A percentile compares a stretch with the other conserved stretches of the same genome.
Evolutionary conservation across 75 land plant species (phyloP).

Genomic region (Pinus taeda): DNA sequence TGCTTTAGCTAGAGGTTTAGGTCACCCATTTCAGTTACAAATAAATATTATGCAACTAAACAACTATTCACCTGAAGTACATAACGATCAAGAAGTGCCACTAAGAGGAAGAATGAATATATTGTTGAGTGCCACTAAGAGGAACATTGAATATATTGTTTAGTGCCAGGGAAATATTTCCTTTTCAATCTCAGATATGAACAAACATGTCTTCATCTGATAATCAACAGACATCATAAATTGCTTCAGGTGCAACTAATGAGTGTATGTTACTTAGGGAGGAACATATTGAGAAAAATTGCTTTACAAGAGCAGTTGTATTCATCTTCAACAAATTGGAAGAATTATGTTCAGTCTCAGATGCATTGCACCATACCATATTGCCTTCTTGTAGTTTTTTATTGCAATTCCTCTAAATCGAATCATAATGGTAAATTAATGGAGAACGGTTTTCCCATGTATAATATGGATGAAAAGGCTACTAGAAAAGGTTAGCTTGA

Average conservation of each 20-base stretch:
- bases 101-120: neutral
- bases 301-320: neutral
- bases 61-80: neutral
- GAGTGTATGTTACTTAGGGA: too few relatives aligned
- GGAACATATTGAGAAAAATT: neutral
- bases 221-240: too few relatives aligned
- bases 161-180: too few relatives aligned
- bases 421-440: neutral
- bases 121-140: neutral
- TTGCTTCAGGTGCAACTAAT: too few relatives aligned
- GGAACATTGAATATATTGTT: neutral
- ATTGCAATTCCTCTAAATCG: neutral
- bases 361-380: neutral
- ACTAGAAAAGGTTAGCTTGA: neutral
- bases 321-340: neutral
- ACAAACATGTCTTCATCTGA: too few relatives aligned
- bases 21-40: neutral
- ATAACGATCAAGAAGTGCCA: neutral
- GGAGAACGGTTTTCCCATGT: neutral
- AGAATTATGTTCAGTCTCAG: neutral
- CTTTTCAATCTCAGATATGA: too few relatives aligned
- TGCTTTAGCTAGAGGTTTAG: neutral
- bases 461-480: neutral
- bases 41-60: neutral
- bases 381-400: neutral